Conservation (phyloP, 768 basidiomycete species). For the Phylloporus rhodoxanthus region DNA sequence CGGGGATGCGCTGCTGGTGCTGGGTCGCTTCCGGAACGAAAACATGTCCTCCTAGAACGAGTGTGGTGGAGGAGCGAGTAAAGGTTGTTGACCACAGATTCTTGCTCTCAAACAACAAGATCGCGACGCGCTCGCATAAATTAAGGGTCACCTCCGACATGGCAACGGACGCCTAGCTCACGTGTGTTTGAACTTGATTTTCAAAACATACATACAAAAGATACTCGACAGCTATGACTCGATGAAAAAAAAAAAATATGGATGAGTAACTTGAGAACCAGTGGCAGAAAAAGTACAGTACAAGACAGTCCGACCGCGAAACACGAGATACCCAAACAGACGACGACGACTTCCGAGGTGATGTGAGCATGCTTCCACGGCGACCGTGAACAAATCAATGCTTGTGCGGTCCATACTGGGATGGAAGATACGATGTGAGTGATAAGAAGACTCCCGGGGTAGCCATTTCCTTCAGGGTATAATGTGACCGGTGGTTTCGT, state of each 20-base stretch:
- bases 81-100: slow-evolving; percentile 20
- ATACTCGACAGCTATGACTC: slow-evolving; percentile 21
- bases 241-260: slow-evolving; percentile 10
- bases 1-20: slow-evolving; percentile 35
- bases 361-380: slow-evolving; percentile 26
- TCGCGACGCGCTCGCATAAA: slow-evolving; percentile 7
- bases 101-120: slow-evolving; percentile 10
- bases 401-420: slow-evolving; percentile 27
- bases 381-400: slow-evolving; percentile 23
- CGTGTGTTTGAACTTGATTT: slow-evolving; percentile 10
- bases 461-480: slow-evolving; percentile 47
- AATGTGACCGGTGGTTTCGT: slow-evolving; percentile 40
- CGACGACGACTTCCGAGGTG: slow-evolving; percentile 27
- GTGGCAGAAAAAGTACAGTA: slow-evolving; percentile 28
- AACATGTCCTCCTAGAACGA: slow-evolving; percentile 48
- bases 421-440: slow-evolving; percentile 21
- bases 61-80: slow-evolving; percentile 20
- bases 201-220: slow-evolving; percentile 30
- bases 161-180: slow-evolving; percentile 25
- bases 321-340: slow-evolving; percentile 31
- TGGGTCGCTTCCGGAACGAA: slow-evolving; percentile 61
- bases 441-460: slow-evolving; percentile 19
- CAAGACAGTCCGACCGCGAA: slow-evolving; percentile 32
- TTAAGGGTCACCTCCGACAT: slow-evolving; percentile 22
- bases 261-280: slow-evolving; percentile 12